Evolutionary conservation across 1,284 basidiomycete genomes (phyloP).

Genomic region (Coriolopsis trogii): DNA sequence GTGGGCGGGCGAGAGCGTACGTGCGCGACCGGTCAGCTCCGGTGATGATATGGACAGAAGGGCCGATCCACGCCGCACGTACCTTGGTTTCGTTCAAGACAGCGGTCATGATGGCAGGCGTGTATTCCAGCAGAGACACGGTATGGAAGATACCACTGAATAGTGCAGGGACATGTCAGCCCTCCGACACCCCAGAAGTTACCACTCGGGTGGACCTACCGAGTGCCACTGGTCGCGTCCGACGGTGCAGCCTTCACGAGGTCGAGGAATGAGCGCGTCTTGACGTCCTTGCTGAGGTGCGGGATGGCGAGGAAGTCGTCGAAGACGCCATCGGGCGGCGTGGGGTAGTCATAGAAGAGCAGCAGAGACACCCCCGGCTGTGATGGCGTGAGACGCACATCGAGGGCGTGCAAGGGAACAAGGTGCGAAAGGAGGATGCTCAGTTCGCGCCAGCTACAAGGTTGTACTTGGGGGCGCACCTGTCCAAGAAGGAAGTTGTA

Average conservation of each 20-base stretch:
- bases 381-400: no score
- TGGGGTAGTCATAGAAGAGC: conserved; percentile 48
- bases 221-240: conserved; percentile 40
- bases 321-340: conserved; percentile 45
- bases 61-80: conserved; percentile 25
- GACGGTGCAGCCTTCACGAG: conserved; percentile 44
- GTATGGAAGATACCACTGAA: conserved; percentile 45
- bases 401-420: not conserved
- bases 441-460: conserved; percentile 38
- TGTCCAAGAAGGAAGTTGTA: conserved; percentile 50
- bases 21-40: not conserved
- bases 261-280: conserved; percentile 40
- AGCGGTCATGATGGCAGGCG: conserved; percentile 44
- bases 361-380: conserved; percentile 29
- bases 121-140: conserved; percentile 46
- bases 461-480: no score
- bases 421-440: not conserved
- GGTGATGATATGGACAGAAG: not conserved
- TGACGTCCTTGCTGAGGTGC: conserved; percentile 30
- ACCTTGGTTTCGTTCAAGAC: conserved; percentile 55
- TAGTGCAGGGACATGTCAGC: no score
- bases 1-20: not conserved
- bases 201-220: conserved; percentile 37
- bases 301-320: conserved; percentile 44
- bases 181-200: no score